Conservation (phyloP, 2,329 filamentous ascomycete species). For the Stemphylium vesicarium region DNA sequence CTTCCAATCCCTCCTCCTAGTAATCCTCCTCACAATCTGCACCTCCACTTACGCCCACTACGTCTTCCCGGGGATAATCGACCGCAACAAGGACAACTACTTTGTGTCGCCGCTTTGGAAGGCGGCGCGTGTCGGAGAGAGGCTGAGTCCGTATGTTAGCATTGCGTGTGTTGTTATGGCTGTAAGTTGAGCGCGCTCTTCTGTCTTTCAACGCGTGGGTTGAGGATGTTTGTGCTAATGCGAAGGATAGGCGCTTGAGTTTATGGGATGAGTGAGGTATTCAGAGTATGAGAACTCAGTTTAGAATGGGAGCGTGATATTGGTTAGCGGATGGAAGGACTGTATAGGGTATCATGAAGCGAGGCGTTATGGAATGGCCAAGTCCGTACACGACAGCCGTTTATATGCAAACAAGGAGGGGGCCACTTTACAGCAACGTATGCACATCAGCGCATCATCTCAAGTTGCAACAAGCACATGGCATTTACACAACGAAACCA, state of each 20-base stretch:
- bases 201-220: not conserved
- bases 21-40: constrained; percentile 93
- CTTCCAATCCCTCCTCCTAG: constrained; percentile 94
- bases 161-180: constrained; percentile 94
- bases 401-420: too few relatives aligned
- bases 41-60: constrained; percentile 93
- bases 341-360: not conserved
- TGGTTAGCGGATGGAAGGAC: too few relatives aligned
- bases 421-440: not conserved
- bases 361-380: not conserved
- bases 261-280: constrained; percentile 28
- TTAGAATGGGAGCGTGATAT: too few relatives aligned
- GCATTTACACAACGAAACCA: not conserved
- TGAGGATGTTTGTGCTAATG: not conserved
- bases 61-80: constrained; percentile 86
- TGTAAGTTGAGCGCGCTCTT: constrained; percentile 55
- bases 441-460: not conserved
- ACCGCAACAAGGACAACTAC: constrained; percentile 85
- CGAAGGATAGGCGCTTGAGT: constrained; percentile 32
- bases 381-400: not conserved
- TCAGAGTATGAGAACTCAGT: too few relatives aligned
- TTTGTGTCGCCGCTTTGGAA: constrained; percentile 94
- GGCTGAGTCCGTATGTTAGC: constrained; percentile 93
- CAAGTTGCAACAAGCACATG: not conserved
- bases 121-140: constrained; percentile 87